Evolutionary conservation across 1,284 basidiomycete genomes (phyloP), one percentile per base, ranked within the genome.

Genomic region (Kalmanozyma brasiliensis): DNA sequence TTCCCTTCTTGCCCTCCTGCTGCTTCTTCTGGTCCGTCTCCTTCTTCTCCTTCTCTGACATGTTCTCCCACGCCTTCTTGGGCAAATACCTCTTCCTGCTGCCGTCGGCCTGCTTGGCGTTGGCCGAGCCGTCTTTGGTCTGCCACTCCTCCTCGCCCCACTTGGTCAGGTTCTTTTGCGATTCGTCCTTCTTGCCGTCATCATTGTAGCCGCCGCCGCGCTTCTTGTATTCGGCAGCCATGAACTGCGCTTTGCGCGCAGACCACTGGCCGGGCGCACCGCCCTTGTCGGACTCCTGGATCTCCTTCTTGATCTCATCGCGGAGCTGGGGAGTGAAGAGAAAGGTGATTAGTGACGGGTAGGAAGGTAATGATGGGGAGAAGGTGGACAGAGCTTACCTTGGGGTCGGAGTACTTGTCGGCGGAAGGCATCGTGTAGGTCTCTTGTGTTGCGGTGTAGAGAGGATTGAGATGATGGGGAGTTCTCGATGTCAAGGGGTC

Each of bases 1-100:
- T 57, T 4, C 65, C 65, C 37, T 68, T 35, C 41, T 57, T 67
- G 33, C 59, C 63, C 43, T 63, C 47, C 42, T 58, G 38, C 56
- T 68, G 59, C 56, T 68, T 68, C 60, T 68, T 32, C 11, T 53
- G 44, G 35, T 68, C 59, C 16, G 59, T 63, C 47, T 68, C 32
- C 32, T 62, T 59, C 65, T 68, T 63, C 19, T 68, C 65, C 37
- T 68, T 29, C 37, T 68, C 65, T 9, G 47, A 55, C 65, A 68
- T 68, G 55, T 68, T 63, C 48, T 68, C 65, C 65, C 65, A 68
- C 20, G 65, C 65, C 59, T 68, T 55, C 47, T 68, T 68, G 60
- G 65, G 60, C 43, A 68, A 37, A 41, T 68, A 68, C 0, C 65
- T 38, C 60, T 68, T 55, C n/a, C 51, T 42, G 36, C 49, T 68